Percentiles rank a stretch among this genome's conserved stretches.
Evolutionary conservation across 805 yeast species (phyloP).

Genomic region (Lachancea nothofagi): DNA sequence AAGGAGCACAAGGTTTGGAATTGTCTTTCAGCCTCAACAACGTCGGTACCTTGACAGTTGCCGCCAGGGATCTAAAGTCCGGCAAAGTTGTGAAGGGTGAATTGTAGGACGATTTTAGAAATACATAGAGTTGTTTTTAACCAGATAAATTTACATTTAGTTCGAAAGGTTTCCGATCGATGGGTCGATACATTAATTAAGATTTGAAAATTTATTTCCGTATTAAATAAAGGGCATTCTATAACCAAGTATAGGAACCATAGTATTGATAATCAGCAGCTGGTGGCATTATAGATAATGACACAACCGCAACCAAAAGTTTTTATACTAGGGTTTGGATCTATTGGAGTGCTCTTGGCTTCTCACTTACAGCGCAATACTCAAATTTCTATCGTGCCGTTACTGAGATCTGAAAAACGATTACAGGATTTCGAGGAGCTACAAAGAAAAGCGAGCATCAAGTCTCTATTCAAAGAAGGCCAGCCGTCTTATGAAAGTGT

Average conservation of each 20-base stretch:
- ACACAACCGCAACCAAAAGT: constrained; percentile 20
- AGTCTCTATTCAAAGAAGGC: constrained; percentile 18
- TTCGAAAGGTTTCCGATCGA: too few relatives aligned
- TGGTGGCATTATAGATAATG: constrained; percentile 9
- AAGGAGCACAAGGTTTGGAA: constrained; percentile 67
- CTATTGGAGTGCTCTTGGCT: constrained; percentile 33
- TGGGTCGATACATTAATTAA: background rate
- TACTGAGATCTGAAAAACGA: constrained; percentile 28
- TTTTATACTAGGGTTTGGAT: constrained; percentile 32
- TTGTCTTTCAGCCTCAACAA: constrained; percentile 49
- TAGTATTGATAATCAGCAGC: background rate
- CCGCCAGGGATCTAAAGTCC: constrained; percentile 58
- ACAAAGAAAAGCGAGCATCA: constrained; percentile 22
- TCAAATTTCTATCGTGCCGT: constrained; percentile 25
- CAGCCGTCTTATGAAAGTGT: constrained; percentile 12
- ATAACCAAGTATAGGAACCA: too few relatives aligned
- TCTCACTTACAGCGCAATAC: constrained; percentile 24
- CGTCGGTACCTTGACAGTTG: constrained; percentile 53
- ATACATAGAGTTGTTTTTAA: constrained; percentile 3
- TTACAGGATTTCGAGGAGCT: constrained; percentile 20
- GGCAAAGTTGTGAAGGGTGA: constrained; percentile 56
- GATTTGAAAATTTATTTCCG: background rate
- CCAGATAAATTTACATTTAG: too few relatives aligned
- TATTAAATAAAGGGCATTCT: background rate
- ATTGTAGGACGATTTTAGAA: constrained; percentile 16